Base-by-base conservation (phyloP, 2,329 filamentous ascomycete genomes). In the Pseudogymnoascus sp. region DNA sequence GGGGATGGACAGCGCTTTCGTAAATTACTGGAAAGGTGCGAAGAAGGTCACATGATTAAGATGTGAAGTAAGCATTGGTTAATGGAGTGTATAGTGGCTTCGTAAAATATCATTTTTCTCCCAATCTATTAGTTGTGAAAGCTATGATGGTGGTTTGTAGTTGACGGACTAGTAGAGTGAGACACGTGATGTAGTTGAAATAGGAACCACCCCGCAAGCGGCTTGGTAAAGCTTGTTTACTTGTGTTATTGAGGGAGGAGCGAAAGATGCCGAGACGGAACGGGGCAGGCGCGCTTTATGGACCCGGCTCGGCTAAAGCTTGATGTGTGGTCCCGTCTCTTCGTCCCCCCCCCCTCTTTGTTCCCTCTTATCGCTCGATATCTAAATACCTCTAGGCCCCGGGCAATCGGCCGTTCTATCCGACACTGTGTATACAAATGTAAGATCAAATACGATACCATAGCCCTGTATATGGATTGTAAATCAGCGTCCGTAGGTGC, bases 241-340 rank as follows among this genome's bases (percentile, higher is more conserved):
- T 33, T 10, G 31, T 11, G 10, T 33, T 19, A 3, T 57, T 33
- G 15, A 19, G 5, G 10, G 2, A 31, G 4, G 28, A 33, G 10
- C 3, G 50, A 57, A n/a, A 33, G n/a, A 31, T 33, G 50, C 26
- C 47, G 47, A 53, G 28, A 10, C 9, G 26, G 33, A 57, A 33
- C 50, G 28, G 50, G 26, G n/a, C 13, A 15, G 40, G 40, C 40
- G 40, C 13, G 10, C 40, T 44, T 10, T 17, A 53, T 31, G 47
- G 47, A 57, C n/a, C 50, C 50, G 50, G 26, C 50, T 57, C 26
- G 50, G 50, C 50, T 33, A 57, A 57, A 33, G 50, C 50, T 57
- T 57, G 50, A 33, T 33, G 50, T 33, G 28, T 31, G 26, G 26
- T 33, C n/a, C 44, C 21, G 15, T 33, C n/a, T 31, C 15, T n/a